phyloP scores from a whole-genome alignment of 148 eudicot genomes.

The Pouteria glomerata region DNA sequence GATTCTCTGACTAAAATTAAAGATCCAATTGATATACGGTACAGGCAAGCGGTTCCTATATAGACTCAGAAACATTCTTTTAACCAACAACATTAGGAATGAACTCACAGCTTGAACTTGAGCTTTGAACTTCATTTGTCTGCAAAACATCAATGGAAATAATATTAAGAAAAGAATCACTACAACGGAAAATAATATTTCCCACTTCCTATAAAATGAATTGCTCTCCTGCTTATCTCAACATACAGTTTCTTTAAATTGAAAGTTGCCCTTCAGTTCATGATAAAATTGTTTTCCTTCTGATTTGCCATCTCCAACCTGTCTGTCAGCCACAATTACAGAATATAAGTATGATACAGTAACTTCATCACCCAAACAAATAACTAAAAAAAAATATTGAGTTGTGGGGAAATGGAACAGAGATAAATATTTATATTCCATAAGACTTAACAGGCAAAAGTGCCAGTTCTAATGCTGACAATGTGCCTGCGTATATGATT shows the following conservation, averaged over 20 bases:
- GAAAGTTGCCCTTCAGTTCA: constrained; percentile 26
- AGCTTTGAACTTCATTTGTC: constrained; percentile 35
- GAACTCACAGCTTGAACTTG: constrained; percentile 48
- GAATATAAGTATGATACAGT: constrained; percentile 13
- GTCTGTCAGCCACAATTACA: constrained; percentile 38
- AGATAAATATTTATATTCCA: background rate
- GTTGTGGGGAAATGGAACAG: background rate
- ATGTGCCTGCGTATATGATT: background rate
- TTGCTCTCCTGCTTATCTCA: background rate
- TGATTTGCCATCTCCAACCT: constrained; percentile 31
- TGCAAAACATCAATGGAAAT: constrained; percentile 28
- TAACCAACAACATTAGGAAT: background rate
- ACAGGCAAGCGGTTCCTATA: constrained; percentile 4
- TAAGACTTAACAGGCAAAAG: background rate
- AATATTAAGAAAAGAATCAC: constrained; percentile 8
- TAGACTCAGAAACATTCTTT: constrained; percentile 2
- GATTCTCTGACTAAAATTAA: background rate
- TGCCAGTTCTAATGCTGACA: background rate
- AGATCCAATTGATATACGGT: background rate
- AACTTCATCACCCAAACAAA: background rate
- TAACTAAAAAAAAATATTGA: background rate
- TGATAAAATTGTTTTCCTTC: constrained; percentile 25
- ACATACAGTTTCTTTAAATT: constrained; percentile 38
- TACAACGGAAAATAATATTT: background rate
- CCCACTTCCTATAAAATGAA: background rate